Percentiles rank a stretch among this genome's conserved stretches.
Evolutionary conservation across 805 yeast species (phyloP).

Genomic region (Teunomyces cretensis): DNA sequence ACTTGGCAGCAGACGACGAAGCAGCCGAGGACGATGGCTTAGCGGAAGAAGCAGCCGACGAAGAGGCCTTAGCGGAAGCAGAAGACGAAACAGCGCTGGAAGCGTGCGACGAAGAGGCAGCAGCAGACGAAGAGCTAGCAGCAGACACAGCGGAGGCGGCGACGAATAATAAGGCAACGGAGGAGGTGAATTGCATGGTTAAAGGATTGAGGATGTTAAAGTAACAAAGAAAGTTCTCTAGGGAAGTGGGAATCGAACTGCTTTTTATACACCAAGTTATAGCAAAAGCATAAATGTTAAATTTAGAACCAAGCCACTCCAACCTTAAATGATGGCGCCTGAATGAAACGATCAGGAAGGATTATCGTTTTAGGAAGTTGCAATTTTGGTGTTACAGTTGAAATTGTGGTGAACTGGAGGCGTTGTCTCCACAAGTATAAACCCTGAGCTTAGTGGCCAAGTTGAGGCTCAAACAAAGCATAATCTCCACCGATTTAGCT

Average conservation of each 20-base stretch:
- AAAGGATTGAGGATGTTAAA: neutral
- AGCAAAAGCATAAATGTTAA: too few relatives aligned
- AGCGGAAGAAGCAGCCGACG: slow-evolving; percentile 18
- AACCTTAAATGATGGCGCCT: too few relatives aligned
- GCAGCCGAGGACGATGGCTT: slow-evolving; percentile 14
- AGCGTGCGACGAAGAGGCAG: slow-evolving; percentile 7
- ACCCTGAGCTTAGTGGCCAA: too few relatives aligned
- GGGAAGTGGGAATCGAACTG: neutral
- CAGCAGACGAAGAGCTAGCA: slow-evolving; percentile 9
- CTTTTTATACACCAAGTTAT: neutral
- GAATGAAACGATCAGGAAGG: too few relatives aligned
- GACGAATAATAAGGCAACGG: slow-evolving; percentile 6
- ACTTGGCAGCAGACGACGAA: slow-evolving; percentile 2
- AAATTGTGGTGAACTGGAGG: too few relatives aligned
- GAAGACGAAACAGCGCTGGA: slow-evolving; percentile 11
- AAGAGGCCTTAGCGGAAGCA: slow-evolving; percentile 14
- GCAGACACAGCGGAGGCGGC: slow-evolving; percentile 12
- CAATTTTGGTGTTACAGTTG: too few relatives aligned
- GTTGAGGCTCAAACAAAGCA: too few relatives aligned
- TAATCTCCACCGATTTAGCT: too few relatives aligned
- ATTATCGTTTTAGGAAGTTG: too few relatives aligned
- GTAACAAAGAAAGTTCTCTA: neutral
- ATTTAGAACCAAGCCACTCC: too few relatives aligned
- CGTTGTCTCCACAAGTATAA: too few relatives aligned
- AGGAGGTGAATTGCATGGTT: slow-evolving; percentile 14